Evolutionary conservation across 1,139 yeast genomes (phyloP).

Genomic region (Suhomyces coccinellae): DNA sequence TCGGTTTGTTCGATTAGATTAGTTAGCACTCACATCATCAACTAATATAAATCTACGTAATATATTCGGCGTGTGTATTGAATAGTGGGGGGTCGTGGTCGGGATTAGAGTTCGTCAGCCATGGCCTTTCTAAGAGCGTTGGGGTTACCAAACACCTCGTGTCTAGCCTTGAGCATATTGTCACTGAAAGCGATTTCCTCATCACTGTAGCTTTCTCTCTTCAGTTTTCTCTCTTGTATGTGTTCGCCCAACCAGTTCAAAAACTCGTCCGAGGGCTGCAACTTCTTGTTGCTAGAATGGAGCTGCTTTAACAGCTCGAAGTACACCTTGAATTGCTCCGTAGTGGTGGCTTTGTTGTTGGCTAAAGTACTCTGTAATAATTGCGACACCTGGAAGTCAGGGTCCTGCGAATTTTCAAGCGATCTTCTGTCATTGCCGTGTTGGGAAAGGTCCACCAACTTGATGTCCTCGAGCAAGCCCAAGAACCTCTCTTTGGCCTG

Average conservation of each 20-base stretch:
- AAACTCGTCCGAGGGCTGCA: slow-evolving; percentile 38
- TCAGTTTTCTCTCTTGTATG: slow-evolving; percentile 39
- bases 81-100: no score
- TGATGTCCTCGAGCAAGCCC: slow-evolving; percentile 44
- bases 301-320: slow-evolving; percentile 46
- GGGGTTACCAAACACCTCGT: slow-evolving; percentile 77
- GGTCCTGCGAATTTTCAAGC: slow-evolving; percentile 22
- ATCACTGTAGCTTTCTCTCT: slow-evolving; percentile 31
- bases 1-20: slow-evolving; percentile 53
- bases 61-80: not conserved
- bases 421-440: slow-evolving; percentile 26
- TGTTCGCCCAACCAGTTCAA: slow-evolving; percentile 65
- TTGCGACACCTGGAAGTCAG: slow-evolving; percentile 29
- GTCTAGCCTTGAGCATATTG: slow-evolving; percentile 59
- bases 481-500: slow-evolving; percentile 36
- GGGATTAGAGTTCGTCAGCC: slow-evolving; percentile 50
- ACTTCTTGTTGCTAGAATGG: slow-evolving; percentile 25
- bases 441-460: slow-evolving; percentile 20
- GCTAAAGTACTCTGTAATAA: slow-evolving; percentile 33
- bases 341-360: slow-evolving; percentile 25
- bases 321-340: slow-evolving; percentile 41
- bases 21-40: slow-evolving; percentile 7
- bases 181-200: slow-evolving; percentile 42
- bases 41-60: slow-evolving; percentile 14
- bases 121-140: slow-evolving; percentile 61